Evolutionary conservation across 2,329 filamentous ascomycete genomes (phyloP).

Genomic region (Verticillium isaacii): DNA sequence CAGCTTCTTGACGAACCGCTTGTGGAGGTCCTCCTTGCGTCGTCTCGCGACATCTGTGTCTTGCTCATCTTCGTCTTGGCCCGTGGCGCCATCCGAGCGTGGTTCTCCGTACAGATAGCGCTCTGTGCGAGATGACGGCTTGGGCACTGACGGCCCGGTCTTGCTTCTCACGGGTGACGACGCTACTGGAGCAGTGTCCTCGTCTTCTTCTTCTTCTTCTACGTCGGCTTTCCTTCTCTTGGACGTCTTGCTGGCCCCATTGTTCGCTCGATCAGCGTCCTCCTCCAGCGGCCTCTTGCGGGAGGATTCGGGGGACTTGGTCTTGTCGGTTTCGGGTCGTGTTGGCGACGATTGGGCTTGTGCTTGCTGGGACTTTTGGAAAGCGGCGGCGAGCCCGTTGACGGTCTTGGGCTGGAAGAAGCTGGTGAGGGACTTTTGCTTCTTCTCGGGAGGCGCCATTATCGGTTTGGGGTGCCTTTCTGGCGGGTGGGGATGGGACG

Average conservation of each 20-base stretch:
- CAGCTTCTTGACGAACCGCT: constrained; percentile 84
- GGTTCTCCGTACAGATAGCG: constrained; percentile 47
- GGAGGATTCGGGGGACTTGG: constrained; percentile 21
- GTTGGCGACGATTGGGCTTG: not conserved
- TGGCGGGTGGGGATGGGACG: not conserved
- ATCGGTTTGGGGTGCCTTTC: not conserved
- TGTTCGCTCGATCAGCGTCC: constrained; percentile 38
- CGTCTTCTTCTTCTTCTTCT: constrained; percentile 24
- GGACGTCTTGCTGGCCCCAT: constrained; percentile 26
- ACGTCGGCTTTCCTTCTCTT: constrained; percentile 43
- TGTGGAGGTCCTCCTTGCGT: constrained; percentile 68
- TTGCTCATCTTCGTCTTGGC: constrained; percentile 35
- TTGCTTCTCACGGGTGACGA: not conserved
- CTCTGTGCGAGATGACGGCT: constrained; percentile 38
- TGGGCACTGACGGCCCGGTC: not conserved
- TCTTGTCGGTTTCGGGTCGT: constrained; percentile 15
- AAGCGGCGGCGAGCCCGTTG: constrained; percentile 37
- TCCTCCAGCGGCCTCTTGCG: constrained; percentile 50
- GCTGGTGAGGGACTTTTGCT: constrained; percentile 78
- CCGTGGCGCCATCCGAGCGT: constrained; percentile 31
- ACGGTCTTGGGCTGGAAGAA: constrained; percentile 68
- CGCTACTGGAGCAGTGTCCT: constrained; percentile 27
- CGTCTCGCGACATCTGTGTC: constrained; percentile 46
- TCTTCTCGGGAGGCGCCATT: constrained; percentile 45
- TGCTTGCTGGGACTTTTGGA: constrained; percentile 22